Evolutionary conservation across 805 yeast species (phyloP), one percentile per base, ranked within the genome.

Genomic region (Metschnikowia hibisci): DNA sequence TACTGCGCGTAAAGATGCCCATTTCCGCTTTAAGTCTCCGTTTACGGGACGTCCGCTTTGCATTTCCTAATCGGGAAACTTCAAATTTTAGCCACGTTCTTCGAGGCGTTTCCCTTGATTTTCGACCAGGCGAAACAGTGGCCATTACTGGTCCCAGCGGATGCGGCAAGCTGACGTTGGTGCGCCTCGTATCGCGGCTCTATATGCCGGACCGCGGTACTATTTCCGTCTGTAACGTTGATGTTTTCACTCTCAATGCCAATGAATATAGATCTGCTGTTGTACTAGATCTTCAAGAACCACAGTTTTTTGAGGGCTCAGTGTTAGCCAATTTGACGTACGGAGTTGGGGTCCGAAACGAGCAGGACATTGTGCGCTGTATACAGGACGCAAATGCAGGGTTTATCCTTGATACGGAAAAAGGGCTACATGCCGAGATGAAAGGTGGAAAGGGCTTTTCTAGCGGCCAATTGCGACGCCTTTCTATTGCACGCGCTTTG

Each of bases 101-200:
- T 26, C 61, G 65, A 1, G 53, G 71, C 25, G 52, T 85, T 6
- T 60, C 62, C 8, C 63, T 84, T 26, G 33, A 45, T 0, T 58
- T 90, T 2, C 23, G 54, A 0, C 53, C 64, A 9, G 76, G 78
- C 14, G 77, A 79, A 43, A 67, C 77, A 0, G 67, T 84, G 15
- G 93, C 87, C 0, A 61, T 93, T 1, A 78, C 82, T 3, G 99
- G 99, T 0, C 80, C 77, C 28, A 87, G 97, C 2, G 99, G 99
- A 0, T 76, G 84, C 11, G 99, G 99, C 0, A 93, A 93, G 61
- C 84, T 96, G 0, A 88, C 98, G 0, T 48, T 91, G 1, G 63
- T 80, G 0, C 67, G 73, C 1, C 52, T 90, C 10, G 49, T 90
- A 0, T 61, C 81, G 1, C 67, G 83, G 39, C 61, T 90, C 1